These are phyloP conservation scores for Phaseolus lunatus DNA, from an alignment of 306 rosid species.

Conservation along the genomic window DNA sequence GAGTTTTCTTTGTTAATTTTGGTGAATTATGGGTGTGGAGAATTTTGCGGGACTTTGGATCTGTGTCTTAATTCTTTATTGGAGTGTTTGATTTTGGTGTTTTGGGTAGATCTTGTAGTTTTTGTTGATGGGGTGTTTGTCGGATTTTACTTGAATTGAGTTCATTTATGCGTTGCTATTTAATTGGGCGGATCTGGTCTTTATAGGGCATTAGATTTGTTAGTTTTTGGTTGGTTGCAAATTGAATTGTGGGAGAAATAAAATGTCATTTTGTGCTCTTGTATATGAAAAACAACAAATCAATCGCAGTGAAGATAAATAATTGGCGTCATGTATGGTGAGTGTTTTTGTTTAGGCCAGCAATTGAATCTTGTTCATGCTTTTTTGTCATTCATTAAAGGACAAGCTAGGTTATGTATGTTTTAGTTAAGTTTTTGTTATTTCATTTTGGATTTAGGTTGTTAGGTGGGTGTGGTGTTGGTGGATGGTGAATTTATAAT, in stretches of 20 bases:
- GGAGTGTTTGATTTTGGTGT: constrained; percentile 13
- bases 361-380: not conserved
- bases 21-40: constrained; percentile 6
- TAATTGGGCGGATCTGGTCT: constrained; percentile 32
- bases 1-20: not conserved
- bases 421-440: constrained; percentile 7
- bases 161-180: not conserved
- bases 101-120: constrained; percentile 28
- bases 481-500: constrained; percentile 21
- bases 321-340: constrained; percentile 10
- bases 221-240: constrained; percentile 23
- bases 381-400: not conserved
- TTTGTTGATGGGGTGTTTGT: not conserved
- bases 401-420: not conserved
- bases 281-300: not conserved
- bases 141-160: constrained; percentile 3
- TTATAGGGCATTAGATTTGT: constrained; percentile 9
- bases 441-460: constrained; percentile 12
- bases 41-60: constrained; percentile 27
- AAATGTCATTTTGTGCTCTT: not conserved
- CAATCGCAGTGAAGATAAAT: not conserved
- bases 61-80: constrained; percentile 23
- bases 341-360: constrained; percentile 12
- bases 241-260: constrained; percentile 23
- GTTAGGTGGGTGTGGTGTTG: not conserved